phyloP scores from a whole-genome alignment of 495 filamentous ascomycete genomes.

The Penicillium coprophilum region DNA sequence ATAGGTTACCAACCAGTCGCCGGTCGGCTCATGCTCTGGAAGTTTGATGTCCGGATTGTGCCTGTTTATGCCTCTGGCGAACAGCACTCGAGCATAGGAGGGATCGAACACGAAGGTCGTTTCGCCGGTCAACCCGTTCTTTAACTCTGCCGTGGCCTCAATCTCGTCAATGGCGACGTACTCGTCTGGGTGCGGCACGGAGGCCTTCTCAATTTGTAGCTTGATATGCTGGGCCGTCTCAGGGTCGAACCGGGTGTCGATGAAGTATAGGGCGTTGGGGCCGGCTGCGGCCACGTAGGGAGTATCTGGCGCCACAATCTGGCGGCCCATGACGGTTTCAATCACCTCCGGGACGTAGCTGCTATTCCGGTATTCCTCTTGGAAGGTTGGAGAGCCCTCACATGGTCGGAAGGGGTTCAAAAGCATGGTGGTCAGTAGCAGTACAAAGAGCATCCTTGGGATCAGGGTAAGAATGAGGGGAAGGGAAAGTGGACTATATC shows the following conservation, averaged over 20 bases:
- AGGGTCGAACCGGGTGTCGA: conserved; percentile 20
- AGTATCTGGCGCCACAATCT: conserved; percentile 22
- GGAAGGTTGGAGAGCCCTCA: too few species aligned
- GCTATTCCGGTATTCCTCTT: conserved; percentile 16
- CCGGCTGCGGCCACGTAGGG: conserved; percentile 18
- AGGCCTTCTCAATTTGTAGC: conserved; percentile 19
- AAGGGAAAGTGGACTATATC: too few species aligned
- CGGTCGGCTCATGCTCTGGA: conserved; percentile 17
- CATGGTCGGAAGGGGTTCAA: too few species aligned
- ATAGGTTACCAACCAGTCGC: conserved; percentile 19
- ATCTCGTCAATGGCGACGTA: conserved; percentile 20
- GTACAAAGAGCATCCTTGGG: too few species aligned
- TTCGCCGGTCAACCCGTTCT: conserved; percentile 13
- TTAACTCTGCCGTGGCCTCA: conserved; percentile 14
- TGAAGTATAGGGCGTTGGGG: conserved; percentile 17
- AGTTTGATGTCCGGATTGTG: conserved; percentile 17
- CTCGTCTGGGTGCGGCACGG: conserved; percentile 7
- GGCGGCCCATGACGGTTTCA: conserved; percentile 14
- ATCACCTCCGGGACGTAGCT: conserved; percentile 17
- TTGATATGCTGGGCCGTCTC: conserved; percentile 20
- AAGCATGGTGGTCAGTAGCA: too few species aligned
- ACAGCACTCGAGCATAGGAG: conserved; percentile 16
- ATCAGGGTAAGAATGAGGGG: too few species aligned
- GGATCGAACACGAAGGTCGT: conserved; percentile 21
- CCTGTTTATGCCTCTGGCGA: conserved; percentile 18